phyloP scores from a whole-genome alignment of 148 eudicot species.

The Selenicereus undatus region DNA sequence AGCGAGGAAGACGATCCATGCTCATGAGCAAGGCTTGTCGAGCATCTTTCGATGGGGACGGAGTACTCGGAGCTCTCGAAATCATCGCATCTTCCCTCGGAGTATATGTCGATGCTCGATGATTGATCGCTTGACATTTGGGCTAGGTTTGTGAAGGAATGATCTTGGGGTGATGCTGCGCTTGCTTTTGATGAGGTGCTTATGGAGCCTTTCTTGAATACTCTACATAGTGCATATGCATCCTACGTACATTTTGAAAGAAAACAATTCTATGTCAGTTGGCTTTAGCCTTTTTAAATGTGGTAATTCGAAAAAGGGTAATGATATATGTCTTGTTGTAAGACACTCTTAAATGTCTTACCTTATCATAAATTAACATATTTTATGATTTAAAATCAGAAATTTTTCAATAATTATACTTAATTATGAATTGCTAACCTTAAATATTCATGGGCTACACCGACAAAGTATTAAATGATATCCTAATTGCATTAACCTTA shows the following conservation, averaged over 20 bases:
- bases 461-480: too few relatives aligned
- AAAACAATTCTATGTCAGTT: not conserved
- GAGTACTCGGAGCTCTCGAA: conserved; percentile 45
- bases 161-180: conserved; percentile 20
- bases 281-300: too few relatives aligned
- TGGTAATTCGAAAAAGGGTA: too few relatives aligned
- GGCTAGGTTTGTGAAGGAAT: conserved; percentile 29
- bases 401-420: too few relatives aligned
- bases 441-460: too few relatives aligned
- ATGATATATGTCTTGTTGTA: too few relatives aligned
- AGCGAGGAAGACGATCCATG: conserved; percentile 25
- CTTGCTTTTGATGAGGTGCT: conserved; percentile 16
- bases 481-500: too few relatives aligned
- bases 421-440: too few relatives aligned
- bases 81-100: conserved; percentile 59
- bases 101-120: conserved; percentile 52
- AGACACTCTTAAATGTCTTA: too few relatives aligned
- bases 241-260: conserved; percentile 34
- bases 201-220: conserved; percentile 47
- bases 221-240: conserved; percentile 61
- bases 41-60: conserved; percentile 37
- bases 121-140: conserved; percentile 54
- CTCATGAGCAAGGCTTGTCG: conserved; percentile 19
- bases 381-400: too few relatives aligned
- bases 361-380: too few relatives aligned